A percentile compares a stretch with the other conserved stretches of the same genome.
phyloP scores from a whole-genome alignment of 148 eudicot species.

The Chenopodium formosanum region DNA sequence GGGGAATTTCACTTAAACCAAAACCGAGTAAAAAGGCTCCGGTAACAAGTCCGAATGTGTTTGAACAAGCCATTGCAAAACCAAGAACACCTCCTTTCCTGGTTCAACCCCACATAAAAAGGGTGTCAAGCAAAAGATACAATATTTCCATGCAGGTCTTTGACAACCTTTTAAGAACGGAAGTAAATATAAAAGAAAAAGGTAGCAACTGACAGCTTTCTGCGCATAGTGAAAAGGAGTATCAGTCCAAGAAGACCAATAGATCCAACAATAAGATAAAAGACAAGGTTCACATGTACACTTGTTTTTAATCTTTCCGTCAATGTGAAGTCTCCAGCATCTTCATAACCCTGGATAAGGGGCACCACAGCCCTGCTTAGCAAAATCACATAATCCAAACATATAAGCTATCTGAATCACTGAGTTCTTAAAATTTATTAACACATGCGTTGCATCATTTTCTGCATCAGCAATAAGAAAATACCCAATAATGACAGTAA shows the following conservation, averaged over 20 bases:
- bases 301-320: conserved; percentile 85
- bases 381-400: conserved; percentile 40
- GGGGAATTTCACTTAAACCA: conserved; percentile 95
- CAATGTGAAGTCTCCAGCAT: conserved; percentile 93
- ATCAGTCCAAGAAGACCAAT: conserved; percentile 84
- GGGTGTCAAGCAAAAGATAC: conserved; percentile 14
- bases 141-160: not conserved
- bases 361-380: conserved; percentile 92
- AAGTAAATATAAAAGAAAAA: conserved; percentile 3
- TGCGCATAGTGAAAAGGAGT: conserved; percentile 60
- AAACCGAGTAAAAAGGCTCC: conserved; percentile 98
- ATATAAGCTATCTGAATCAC: conserved; percentile 41
- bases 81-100: conserved; percentile 73
- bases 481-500: not conserved
- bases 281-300: conserved; percentile 74
- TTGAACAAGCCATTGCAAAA: conserved; percentile 96
- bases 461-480: conserved; percentile 14
- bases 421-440: conserved; percentile 16
- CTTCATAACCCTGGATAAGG: conserved; percentile 97
- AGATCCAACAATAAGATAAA: conserved; percentile 80
- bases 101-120: conserved; percentile 20
- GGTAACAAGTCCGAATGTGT: conserved; percentile 97
- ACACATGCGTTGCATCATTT: conserved; percentile 5
- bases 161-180: not conserved
- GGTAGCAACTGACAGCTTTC: conserved; percentile 48